Base-by-base conservation (phyloP, 148 eudicot species). In the Cornus kousa region DNA sequence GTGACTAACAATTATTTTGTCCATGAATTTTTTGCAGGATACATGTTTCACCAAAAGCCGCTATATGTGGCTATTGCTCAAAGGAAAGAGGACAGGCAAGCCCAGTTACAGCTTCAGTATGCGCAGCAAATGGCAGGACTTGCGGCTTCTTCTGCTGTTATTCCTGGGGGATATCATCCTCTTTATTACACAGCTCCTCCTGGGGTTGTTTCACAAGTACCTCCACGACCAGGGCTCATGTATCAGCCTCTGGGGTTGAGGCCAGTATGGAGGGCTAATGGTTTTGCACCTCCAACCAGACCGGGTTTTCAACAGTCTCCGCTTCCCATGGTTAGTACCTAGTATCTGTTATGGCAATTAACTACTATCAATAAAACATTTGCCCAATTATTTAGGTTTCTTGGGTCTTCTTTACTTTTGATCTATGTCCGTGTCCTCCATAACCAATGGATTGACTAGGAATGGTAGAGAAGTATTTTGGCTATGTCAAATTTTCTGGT, bases 21-120 rank as follows among this genome's bases (percentile, higher is more conserved):
- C 37, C 65, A 5, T 72, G 37, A 35, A 2, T 35, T 1, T 68
- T 73, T 76, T 74, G 19, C 86, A 93, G 97, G 95, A 59, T 79
- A 72, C 67, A 85, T 91, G 88, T 81, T 88, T 67, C 92, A 82
- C 40, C 74, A 80, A 62, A 93, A 93, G 79, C 95, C 95, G 50
- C 77, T 93, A 50, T 93, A 93, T 84, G 97, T 90, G 53, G 88
- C 97, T 23, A 87, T 93, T 67, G 97, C 97, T 72, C 97, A 91
- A 81, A 86, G 90, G 75, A 93, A 93, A 81, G 95, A 91, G 78
- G 95, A 88, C n/a, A 90, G 95, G 71, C 89, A 83, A 81, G 93
- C 92, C 37, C 93, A 90, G 43, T 80, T 93, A 71, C 93, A 88
- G 69, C 68, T 88, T 33, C 84, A 83, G 8, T 83, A 77, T 71